Percentiles rank a stretch among this genome's conserved stretches.
These are phyloP conservation scores for Porpolomopsis calyptriformis DNA, from an alignment of 768 basidiomycete genomes.

Conservation along the genomic window DNA sequence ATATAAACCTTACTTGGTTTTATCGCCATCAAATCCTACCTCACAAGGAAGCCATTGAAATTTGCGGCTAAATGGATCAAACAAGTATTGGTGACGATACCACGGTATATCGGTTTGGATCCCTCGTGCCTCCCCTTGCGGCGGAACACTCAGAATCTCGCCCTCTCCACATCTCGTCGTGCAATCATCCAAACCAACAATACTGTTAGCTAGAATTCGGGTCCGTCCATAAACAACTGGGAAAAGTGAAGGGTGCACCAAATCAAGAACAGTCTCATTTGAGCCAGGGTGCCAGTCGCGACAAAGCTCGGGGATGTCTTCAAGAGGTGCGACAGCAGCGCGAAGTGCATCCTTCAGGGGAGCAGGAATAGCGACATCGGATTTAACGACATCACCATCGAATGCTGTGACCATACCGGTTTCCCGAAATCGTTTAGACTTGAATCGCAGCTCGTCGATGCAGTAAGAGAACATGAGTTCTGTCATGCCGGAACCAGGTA, in stretches of 20 bases:
- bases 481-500: conserved; percentile 12
- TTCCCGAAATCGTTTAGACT: conserved; percentile 9
- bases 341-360: conserved; percentile 17
- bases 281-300: conserved; percentile 40
- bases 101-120: neutral
- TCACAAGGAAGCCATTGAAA: conserved; percentile 19
- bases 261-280: conserved; percentile 32
- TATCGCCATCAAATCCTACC: conserved; percentile 11
- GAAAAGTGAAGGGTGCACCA: conserved; percentile 37
- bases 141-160: conserved; percentile 10
- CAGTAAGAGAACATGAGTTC: conserved; percentile 19
- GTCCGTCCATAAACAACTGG: conserved; percentile 28
- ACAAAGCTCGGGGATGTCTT: conserved; percentile 24
- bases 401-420: conserved; percentile 13
- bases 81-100: neutral
- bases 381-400: conserved; percentile 22
- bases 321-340: conserved; percentile 20
- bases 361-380: conserved; percentile 22
- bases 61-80: neutral
- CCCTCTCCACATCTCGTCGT: conserved; percentile 18
- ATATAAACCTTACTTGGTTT: conserved; percentile 10
- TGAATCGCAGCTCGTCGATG: conserved; percentile 20
- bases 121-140: too few relatives aligned
- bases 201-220: conserved; percentile 12
- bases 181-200: conserved; percentile 16